Evolutionary conservation across 1,139 yeast species (phyloP).

Genomic region (Nakaseomyces bracarensis): DNA sequence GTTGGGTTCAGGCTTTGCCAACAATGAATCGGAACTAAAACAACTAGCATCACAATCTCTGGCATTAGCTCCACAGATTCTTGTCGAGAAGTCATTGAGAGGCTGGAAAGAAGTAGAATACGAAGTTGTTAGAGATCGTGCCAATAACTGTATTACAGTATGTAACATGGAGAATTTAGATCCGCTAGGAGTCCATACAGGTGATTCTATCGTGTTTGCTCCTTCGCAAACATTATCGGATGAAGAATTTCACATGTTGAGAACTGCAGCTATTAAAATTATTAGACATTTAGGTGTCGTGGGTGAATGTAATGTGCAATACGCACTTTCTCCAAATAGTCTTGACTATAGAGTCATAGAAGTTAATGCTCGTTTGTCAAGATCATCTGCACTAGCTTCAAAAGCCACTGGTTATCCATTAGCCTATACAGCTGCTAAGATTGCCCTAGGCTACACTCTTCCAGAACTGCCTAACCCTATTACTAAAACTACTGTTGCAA

Average conservation of each 20-base stretch:
- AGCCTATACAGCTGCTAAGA: conserved; percentile 97
- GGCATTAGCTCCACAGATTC: conserved; percentile 85
- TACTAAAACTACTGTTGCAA: conserved; percentile 90
- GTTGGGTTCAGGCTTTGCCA: conserved; percentile 95
- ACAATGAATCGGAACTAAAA: conserved; percentile 69
- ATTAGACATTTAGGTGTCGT: conserved; percentile 97
- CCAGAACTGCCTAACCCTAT: conserved; percentile 96
- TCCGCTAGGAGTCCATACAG: conserved; percentile 96
- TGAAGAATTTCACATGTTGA: conserved; percentile 95
- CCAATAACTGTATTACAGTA: conserved; percentile 94
- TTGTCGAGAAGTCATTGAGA: conserved; percentile 92
- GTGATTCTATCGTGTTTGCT: conserved; percentile 98
- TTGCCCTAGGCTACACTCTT: conserved; percentile 87
- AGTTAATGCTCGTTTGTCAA: conserved; percentile 93
- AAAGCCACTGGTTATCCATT: conserved; percentile 98
- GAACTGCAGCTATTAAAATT: conserved; percentile 94
- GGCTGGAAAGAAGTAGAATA: conserved; percentile 99
- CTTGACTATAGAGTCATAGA: conserved; percentile 93
- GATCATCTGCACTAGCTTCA: conserved; percentile 96
- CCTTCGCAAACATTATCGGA: conserved; percentile 96
- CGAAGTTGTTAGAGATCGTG: conserved; percentile 96
- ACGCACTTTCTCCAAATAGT: conserved; percentile 92
- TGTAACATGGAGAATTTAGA: conserved; percentile 99
- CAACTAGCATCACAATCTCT: conserved; percentile 83
- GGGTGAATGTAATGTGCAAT: conserved; percentile 98